phyloP scores from a whole-genome alignment of 2,329 filamentous ascomycete species.

The Ascochyta koolunga region DNA sequence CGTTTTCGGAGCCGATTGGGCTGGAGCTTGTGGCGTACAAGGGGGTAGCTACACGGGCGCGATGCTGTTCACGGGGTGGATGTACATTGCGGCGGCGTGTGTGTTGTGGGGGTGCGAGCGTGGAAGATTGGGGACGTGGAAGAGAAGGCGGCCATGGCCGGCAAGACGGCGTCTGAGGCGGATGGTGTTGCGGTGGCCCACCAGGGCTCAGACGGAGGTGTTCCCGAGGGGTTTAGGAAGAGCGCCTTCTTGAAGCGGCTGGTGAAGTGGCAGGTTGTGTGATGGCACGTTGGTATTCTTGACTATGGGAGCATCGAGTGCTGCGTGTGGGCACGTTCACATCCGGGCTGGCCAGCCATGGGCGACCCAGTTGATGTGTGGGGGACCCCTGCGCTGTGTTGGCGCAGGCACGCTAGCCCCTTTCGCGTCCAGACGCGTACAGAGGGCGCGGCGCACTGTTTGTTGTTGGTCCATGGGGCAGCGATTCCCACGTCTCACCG shows the following conservation, averaged over 20 bases:
- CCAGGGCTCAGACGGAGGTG: neutral
- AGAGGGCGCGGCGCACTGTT: constrained; percentile 12
- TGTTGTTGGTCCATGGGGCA: constrained; percentile 12
- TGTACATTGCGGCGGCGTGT: constrained; percentile 64
- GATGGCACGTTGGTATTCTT: too few species aligned
- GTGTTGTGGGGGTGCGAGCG: constrained; percentile 60
- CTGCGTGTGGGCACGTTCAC: too few species aligned
- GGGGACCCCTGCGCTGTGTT: constrained; percentile 9
- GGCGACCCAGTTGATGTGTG: too few species aligned
- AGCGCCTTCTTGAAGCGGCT: constrained; percentile 38
- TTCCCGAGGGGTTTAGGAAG: constrained; percentile 21
- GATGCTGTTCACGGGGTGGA: constrained; percentile 66
- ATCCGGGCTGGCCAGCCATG: too few species aligned
- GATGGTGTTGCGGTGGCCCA: constrained; percentile 24
- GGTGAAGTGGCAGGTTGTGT: constrained; percentile 40
- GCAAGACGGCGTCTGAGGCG: constrained; percentile 31
- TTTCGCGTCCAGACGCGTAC: constrained; percentile 15
- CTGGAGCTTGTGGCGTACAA: constrained; percentile 58
- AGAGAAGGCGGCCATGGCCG: constrained; percentile 42
- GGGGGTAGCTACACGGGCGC: constrained; percentile 61
- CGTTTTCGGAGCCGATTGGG: constrained; percentile 65
- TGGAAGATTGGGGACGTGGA: constrained; percentile 67
- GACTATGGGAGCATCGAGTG: too few species aligned
- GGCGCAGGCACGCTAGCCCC: constrained; percentile 18
- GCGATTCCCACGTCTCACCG: neutral